Evolutionary conservation across 257 asterid species (phyloP).

Genomic region (Rhazya stricta): DNA sequence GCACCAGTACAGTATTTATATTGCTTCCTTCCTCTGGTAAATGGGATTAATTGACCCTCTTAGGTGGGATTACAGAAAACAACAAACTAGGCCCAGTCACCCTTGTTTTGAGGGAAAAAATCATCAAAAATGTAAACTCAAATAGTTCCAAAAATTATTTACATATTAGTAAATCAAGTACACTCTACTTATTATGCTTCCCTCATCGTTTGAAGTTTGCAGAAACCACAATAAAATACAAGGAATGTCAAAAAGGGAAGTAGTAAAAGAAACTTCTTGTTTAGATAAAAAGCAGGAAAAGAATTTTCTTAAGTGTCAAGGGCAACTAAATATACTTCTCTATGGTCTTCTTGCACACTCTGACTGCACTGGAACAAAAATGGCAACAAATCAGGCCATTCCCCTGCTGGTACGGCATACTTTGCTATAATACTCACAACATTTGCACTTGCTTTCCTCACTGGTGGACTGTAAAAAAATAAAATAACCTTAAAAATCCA

Average conservation of each 20-base stretch:
- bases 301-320: neutral
- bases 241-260: neutral
- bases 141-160: neutral
- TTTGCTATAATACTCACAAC: conserved; percentile 94
- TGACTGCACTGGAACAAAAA: conserved; percentile 93
- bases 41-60: neutral
- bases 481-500: neutral
- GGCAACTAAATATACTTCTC: conserved; percentile 57
- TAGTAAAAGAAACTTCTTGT: too few relatives aligned
- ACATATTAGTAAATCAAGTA: neutral
- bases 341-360: conserved; percentile 90
- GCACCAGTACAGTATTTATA: neutral
- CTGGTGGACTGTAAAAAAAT: conserved; percentile 69
- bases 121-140: neutral
- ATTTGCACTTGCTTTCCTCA: conserved; percentile 95
- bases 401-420: conserved; percentile 95
- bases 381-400: conserved; percentile 96
- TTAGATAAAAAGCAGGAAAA: neutral
- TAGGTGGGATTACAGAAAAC: neutral
- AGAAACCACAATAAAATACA: neutral
- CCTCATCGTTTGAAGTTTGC: too few relatives aligned
- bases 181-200: neutral
- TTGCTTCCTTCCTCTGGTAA: neutral
- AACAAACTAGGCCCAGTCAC: neutral
- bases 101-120: neutral